These are phyloP conservation scores for Naganishia liquefaciens DNA, from an alignment of 1,284 basidiomycete species.

Conservation along the genomic window DNA sequence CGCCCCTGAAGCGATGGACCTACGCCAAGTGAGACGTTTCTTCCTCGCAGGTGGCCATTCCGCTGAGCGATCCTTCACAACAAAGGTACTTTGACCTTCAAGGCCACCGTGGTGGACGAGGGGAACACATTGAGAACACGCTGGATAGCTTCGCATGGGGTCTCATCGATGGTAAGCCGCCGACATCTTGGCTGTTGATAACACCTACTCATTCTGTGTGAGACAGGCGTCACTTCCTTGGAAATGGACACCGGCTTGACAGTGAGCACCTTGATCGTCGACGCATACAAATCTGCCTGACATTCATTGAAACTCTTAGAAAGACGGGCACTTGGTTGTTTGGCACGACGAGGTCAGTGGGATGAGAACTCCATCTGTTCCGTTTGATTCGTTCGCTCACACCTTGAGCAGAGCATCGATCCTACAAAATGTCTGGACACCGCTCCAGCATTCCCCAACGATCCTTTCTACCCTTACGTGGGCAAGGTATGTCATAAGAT, in stretches of 20 bases:
- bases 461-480: constrained; percentile 54
- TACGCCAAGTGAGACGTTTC: constrained; percentile 36
- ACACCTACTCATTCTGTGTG: not conserved
- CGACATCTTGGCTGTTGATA: no score
- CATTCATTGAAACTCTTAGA: constrained; percentile 2
- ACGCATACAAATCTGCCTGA: not conserved
- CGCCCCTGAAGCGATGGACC: constrained; percentile 38
- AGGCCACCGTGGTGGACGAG: constrained; percentile 76
- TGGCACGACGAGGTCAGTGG: constrained; percentile 68
- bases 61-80: not conserved
- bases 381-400: not conserved
- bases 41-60: not conserved
- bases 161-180: constrained; percentile 62
- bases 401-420: constrained; percentile 52
- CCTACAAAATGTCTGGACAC: constrained; percentile 69
- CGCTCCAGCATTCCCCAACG: constrained; percentile 49
- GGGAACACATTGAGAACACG: constrained; percentile 55
- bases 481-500: constrained; percentile 57
- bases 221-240: constrained; percentile 61
- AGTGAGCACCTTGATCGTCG: constrained; percentile 46
- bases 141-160: constrained; percentile 59
- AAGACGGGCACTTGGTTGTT: constrained; percentile 72
- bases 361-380: not conserved
- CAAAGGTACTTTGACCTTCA: constrained; percentile 50
- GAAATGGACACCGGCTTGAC: constrained; percentile 77